Percentiles rank a stretch among this genome's conserved stretches.
Evolutionary conservation across 805 yeast species (phyloP).

Genomic region (Priceomyces melissophilus): DNA sequence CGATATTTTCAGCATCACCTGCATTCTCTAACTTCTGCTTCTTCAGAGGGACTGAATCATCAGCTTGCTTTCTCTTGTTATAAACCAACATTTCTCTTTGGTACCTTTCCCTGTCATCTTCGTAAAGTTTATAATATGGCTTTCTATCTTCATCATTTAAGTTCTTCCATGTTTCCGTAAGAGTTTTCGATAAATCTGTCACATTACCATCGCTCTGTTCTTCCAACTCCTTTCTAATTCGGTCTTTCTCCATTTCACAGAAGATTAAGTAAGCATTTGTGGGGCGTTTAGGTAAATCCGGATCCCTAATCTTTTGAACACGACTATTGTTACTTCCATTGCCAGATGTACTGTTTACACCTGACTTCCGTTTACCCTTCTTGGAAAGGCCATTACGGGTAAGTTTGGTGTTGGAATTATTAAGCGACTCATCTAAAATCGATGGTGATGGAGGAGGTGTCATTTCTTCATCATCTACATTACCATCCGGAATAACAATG

Average conservation of each 20-base stretch:
- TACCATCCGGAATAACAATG: constrained; percentile 22
- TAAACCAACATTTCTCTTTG: constrained; percentile 65
- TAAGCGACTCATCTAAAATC: constrained; percentile 30
- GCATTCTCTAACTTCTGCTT: constrained; percentile 12
- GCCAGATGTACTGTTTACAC: constrained; percentile 15
- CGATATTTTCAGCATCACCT: constrained; percentile 1
- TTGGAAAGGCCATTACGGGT: constrained; percentile 17
- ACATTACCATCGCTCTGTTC: constrained; percentile 45
- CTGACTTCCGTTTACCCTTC: constrained; percentile 17
- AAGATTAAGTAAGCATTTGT: constrained; percentile 85
- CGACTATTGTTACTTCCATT: constrained; percentile 20
- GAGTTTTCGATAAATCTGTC: constrained; percentile 67
- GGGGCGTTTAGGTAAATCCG: constrained; percentile 83
- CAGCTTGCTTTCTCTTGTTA: constrained; percentile 24
- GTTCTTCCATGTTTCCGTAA: constrained; percentile 84
- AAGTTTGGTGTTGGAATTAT: constrained; percentile 15
- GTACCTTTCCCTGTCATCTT: constrained; percentile 74
- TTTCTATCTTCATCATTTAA: constrained; percentile 65
- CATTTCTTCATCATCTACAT: constrained; percentile 29
- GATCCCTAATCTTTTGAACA: constrained; percentile 58
- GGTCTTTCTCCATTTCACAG: constrained; percentile 83
- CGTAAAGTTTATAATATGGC: constrained; percentile 72
- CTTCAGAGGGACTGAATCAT: constrained; percentile 8
- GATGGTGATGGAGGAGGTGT: constrained; percentile 40
- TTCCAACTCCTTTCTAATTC: constrained; percentile 57